A percentile compares a stretch with the other conserved stretches of the same genome.
These are phyloP conservation scores for Fusarium succisae DNA, from an alignment of 2,329 filamentous ascomycete species.

Conservation along the genomic window DNA sequence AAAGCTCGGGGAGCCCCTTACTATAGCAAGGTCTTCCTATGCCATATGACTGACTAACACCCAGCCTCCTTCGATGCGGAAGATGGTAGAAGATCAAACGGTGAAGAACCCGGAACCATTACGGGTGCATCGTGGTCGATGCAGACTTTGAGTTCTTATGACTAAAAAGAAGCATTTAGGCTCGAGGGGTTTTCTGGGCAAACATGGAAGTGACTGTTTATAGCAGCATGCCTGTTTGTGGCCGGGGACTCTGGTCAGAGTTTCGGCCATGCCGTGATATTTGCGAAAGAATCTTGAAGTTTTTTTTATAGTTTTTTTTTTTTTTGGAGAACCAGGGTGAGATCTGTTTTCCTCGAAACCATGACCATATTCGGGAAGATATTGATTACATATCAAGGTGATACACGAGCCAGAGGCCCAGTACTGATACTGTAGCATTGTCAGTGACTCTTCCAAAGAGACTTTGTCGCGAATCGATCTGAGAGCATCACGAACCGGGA, in stretches of 20 bases:
- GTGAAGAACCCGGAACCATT: not conserved
- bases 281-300: not conserved
- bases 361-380: not conserved
- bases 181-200: not conserved
- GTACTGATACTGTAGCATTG: not conserved
- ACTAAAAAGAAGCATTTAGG: not conserved
- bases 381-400: not conserved
- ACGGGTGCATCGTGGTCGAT: not conserved
- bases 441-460: not conserved
- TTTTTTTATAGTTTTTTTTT: not conserved
- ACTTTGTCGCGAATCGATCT: not conserved
- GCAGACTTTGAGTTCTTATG: not conserved
- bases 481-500: not conserved
- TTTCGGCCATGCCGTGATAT: constrained; percentile 1
- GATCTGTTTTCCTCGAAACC: not conserved
- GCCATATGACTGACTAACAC: not conserved
- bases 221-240: not conserved
- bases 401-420: not conserved
- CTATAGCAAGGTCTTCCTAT: no score
- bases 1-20: no score
- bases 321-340: not conserved
- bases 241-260: not conserved
- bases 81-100: not conserved
- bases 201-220: not conserved
- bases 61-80: not conserved